These are phyloP conservation scores for Debaryomyces udenii DNA, from an alignment of 1,139 yeast species.

Conservation along the genomic window DNA sequence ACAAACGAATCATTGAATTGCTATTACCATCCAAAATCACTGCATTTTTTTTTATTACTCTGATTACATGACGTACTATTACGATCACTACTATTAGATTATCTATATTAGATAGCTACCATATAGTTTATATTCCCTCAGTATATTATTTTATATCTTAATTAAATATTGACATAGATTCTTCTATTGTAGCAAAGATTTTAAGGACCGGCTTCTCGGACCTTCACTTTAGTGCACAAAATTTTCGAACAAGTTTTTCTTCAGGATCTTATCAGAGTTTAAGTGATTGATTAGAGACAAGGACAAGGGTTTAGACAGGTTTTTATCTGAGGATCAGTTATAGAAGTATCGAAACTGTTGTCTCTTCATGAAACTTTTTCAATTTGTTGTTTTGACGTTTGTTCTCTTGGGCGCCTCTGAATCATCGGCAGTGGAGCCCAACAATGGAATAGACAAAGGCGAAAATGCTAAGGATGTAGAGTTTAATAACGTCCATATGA, in stretches of 20 bases:
- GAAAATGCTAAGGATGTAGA: background rate
- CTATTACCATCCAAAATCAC: constrained; percentile 2
- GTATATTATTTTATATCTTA: constrained; percentile 6
- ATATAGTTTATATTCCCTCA: constrained; percentile 1
- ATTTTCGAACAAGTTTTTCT: constrained; percentile 4
- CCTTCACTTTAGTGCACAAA: constrained; percentile 1
- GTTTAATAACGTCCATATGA: constrained; percentile 1
- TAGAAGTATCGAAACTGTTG: no score
- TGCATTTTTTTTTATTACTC: constrained; percentile 8
- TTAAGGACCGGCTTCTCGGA: background rate
- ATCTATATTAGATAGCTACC: constrained; percentile 2
- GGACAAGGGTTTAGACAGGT: background rate
- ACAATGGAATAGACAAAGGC: background rate
- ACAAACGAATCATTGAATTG: constrained; percentile 2
- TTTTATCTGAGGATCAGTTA: no score
- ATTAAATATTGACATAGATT: constrained; percentile 5
- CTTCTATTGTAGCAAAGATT: background rate
- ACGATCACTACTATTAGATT: constrained; percentile 3
- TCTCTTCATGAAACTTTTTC: background rate
- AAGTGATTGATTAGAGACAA: background rate
- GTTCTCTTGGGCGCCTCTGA: constrained; percentile 2
- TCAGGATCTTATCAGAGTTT: constrained; percentile 3
- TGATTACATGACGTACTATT: constrained; percentile 1
- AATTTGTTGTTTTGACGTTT: background rate
- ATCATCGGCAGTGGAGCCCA: background rate